Evolutionary conservation across 352 stramenopile genomes (phyloP).

Genomic region (Sclerospora graminicola): DNA sequence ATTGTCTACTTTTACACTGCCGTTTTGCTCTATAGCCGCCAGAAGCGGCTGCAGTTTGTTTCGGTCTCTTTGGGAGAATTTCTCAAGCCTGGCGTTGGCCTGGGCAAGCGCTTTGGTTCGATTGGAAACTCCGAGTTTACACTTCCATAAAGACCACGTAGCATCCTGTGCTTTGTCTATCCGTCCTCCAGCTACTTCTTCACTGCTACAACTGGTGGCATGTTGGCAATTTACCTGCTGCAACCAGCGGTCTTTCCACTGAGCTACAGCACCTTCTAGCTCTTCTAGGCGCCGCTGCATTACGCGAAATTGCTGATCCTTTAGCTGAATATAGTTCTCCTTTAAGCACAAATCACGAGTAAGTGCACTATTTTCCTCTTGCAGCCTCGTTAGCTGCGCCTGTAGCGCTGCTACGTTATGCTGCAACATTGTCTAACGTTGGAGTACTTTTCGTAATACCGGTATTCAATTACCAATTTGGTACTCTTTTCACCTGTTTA

Average conservation of each 20-base stretch:
- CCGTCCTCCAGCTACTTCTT: background rate
- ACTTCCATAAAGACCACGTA: slow-evolving; percentile 27
- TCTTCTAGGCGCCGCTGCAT: slow-evolving; percentile 64
- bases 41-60: slow-evolving; percentile 43
- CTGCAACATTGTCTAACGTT: slow-evolving; percentile 37
- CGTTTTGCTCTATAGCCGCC: slow-evolving; percentile 12
- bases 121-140: slow-evolving; percentile 12
- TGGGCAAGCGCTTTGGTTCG: slow-evolving; percentile 23
- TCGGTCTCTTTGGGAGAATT: slow-evolving; percentile 34
- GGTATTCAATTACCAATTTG: no score
- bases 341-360: slow-evolving; percentile 57
- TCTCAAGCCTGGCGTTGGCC: slow-evolving; percentile 32
- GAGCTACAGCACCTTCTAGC: slow-evolving; percentile 36
- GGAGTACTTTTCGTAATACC: no score
- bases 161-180: slow-evolving; percentile 5
- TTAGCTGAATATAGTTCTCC: slow-evolving; percentile 64
- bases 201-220: slow-evolving; percentile 2
- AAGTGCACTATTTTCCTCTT: slow-evolving; percentile 46
- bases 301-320: slow-evolving; percentile 65
- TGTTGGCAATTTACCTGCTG: slow-evolving; percentile 31
- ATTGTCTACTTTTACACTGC: slow-evolving; percentile 8
- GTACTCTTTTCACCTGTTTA: no score
- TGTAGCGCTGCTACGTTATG: slow-evolving; percentile 59
- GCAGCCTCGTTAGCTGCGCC: slow-evolving; percentile 43
- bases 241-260: slow-evolving; percentile 61